Evolutionary conservation across 2,329 filamentous ascomycete species (phyloP).

Genomic region (Xylariaceae sp.): DNA sequence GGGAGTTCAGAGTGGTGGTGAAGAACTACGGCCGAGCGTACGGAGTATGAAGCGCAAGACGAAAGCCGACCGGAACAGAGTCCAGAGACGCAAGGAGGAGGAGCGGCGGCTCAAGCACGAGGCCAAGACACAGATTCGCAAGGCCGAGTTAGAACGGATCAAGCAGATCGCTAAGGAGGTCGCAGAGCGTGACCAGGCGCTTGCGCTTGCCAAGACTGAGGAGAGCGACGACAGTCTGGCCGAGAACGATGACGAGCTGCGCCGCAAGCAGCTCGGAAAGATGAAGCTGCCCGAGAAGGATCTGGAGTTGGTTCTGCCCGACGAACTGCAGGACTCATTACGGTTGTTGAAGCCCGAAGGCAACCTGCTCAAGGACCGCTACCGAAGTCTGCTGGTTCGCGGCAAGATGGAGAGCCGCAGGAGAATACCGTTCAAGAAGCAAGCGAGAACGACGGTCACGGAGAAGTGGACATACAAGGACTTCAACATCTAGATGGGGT

Average conservation of each 20-base stretch:
- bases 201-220: constrained; percentile 40
- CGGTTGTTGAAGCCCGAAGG: constrained; percentile 85
- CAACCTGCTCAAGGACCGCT: constrained; percentile 88
- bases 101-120: constrained; percentile 74
- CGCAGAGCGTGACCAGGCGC: constrained; percentile 49
- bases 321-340: constrained; percentile 78
- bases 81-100: constrained; percentile 81
- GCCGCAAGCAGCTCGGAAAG: constrained; percentile 70
- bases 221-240: constrained; percentile 45
- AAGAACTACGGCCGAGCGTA: constrained; percentile 58
- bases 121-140: constrained; percentile 65
- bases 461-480: constrained; percentile 99
- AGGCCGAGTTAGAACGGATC: constrained; percentile 65
- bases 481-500: constrained; percentile 52
- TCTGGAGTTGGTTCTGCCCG: constrained; percentile 72
- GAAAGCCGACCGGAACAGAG: constrained; percentile 77
- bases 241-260: constrained; percentile 55
- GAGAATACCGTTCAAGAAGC: constrained; percentile 73
- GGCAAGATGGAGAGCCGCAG: constrained; percentile 84
- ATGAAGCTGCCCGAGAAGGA: constrained; percentile 69
- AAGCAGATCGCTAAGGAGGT: constrained; percentile 64
- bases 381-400: constrained; percentile 79
- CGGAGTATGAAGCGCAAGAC: constrained; percentile 85
- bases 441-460: constrained; percentile 72
- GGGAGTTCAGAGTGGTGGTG: constrained; percentile 75